Conservation (phyloP, 331 rosid genomes). For the Erythrophleum ivorense region DNA sequence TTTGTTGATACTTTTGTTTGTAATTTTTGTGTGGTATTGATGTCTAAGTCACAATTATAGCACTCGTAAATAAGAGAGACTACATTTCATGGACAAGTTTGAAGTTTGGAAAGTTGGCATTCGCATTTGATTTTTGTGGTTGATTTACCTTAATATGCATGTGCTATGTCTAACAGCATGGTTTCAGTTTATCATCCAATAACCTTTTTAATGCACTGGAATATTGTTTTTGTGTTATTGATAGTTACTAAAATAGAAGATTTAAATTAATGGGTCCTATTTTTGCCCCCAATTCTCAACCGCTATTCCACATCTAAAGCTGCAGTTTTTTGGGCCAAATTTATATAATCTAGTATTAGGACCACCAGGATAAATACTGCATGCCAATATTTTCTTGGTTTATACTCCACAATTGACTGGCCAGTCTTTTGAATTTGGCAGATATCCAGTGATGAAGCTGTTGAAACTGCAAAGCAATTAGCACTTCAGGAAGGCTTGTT, state of each 20-base stretch:
- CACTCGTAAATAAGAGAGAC: not conserved
- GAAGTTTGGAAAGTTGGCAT: slow-evolving; percentile 9
- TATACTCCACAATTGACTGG: slow-evolving; percentile 32
- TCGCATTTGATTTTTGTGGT: slow-evolving; percentile 22
- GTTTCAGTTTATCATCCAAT: slow-evolving; percentile 19
- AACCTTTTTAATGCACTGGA: slow-evolving; percentile 20
- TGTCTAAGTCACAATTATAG: slow-evolving; percentile 2
- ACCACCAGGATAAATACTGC: slow-evolving; percentile 20
- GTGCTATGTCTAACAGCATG: slow-evolving; percentile 29
- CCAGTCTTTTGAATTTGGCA: slow-evolving; percentile 50
- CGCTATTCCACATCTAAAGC: slow-evolving; percentile 22
- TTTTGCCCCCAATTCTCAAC: slow-evolving; percentile 10
- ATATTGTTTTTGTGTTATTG: slow-evolving; percentile 20
- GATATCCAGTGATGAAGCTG: slow-evolving; percentile 91
- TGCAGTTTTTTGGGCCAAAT: slow-evolving; percentile 10
- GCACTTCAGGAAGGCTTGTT: slow-evolving; percentile 97
- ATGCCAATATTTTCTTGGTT: slow-evolving; percentile 26
- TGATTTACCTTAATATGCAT: slow-evolving; percentile 3
- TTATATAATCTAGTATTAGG: slow-evolving; percentile 8
- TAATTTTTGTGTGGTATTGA: not conserved
- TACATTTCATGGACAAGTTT: slow-evolving; percentile 26
- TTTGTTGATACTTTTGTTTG: slow-evolving; percentile 17
- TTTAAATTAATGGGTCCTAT: not conserved
- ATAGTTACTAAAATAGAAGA: not conserved
- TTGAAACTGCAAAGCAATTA: slow-evolving; percentile 91